A percentile compares a stretch with the other conserved stretches of the same genome.
phyloP scores from a whole-genome alignment of 2,329 filamentous ascomycete genomes.

The Botryotinia convoluta region DNA sequence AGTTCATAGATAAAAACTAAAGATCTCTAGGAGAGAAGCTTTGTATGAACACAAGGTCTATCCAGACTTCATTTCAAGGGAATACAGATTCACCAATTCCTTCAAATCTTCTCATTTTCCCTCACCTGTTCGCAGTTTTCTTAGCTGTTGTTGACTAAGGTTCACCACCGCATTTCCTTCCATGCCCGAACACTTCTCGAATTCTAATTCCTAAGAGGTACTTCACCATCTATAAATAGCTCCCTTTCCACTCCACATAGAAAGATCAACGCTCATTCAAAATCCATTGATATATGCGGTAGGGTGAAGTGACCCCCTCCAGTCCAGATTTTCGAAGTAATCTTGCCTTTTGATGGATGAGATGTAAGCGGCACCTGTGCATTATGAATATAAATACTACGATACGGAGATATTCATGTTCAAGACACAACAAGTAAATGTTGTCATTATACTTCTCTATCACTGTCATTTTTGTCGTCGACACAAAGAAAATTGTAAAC shows the following conservation, averaged over 20 bases:
- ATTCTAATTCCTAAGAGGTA: accelerated
- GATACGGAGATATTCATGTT: accelerated
- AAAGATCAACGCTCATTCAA: too few relatives aligned
- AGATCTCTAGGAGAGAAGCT: too few relatives aligned
- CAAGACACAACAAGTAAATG: accelerated
- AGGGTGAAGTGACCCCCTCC: too few relatives aligned
- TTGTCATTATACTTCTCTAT: not conserved
- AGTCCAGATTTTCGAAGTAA: too few relatives aligned
- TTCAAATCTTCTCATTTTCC: accelerated
- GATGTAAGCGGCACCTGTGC: not conserved
- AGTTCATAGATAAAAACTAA: too few relatives aligned
- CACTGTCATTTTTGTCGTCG: not conserved
- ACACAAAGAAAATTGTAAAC: too few relatives aligned
- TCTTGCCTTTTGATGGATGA: accelerated
- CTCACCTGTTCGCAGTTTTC: too few relatives aligned
- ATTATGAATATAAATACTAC: too few relatives aligned
- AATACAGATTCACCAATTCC: too few relatives aligned
- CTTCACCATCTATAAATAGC: not conserved
- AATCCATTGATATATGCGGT: too few relatives aligned
- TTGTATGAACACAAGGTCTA: not conserved
- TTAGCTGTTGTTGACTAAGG: accelerated
- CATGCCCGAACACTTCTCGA: accelerated
- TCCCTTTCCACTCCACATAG: too few relatives aligned
- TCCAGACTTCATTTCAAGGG: accelerated
- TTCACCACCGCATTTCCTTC: not conserved